phyloP scores from a whole-genome alignment of 2,329 filamentous ascomycete genomes.

The Canariomyces notabilis region DNA sequence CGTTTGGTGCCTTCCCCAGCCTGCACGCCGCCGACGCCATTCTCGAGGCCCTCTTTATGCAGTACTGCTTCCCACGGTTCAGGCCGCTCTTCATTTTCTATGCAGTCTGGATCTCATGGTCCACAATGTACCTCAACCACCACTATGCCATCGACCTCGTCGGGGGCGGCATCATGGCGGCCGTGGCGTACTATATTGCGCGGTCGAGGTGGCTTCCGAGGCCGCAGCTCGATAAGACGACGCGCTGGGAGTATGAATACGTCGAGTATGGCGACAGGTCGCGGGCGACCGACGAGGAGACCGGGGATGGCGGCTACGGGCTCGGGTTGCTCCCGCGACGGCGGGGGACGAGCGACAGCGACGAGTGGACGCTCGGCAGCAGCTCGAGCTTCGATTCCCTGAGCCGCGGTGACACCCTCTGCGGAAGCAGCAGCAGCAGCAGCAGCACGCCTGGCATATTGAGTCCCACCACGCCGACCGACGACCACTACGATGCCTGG shows the following conservation, averaged over 20 bases:
- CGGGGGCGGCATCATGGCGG: slow-evolving; percentile 72
- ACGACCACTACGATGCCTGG: slow-evolving; percentile 37
- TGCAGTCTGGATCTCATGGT: slow-evolving; percentile 94
- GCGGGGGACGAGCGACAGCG: slow-evolving; percentile 53
- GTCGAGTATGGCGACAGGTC: slow-evolving; percentile 70
- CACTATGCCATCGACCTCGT: slow-evolving; percentile 95
- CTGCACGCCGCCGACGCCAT: slow-evolving; percentile 87
- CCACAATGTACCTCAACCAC: slow-evolving; percentile 96
- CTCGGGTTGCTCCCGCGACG: slow-evolving; percentile 43
- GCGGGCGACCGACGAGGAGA: slow-evolving; percentile 40
- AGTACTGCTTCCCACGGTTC: slow-evolving; percentile 80
- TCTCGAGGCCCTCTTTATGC: slow-evolving; percentile 87
- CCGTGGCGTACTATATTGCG: slow-evolving; percentile 74
- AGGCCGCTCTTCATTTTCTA: slow-evolving; percentile 77
- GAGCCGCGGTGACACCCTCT: slow-evolving; percentile 36
- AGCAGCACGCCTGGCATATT: slow-evolving; percentile 45
- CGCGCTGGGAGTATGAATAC: slow-evolving; percentile 94
- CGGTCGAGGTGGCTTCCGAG: slow-evolving; percentile 77
- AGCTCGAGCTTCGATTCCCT: slow-evolving; percentile 62
- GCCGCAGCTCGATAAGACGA: slow-evolving; percentile 76
- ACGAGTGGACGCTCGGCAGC: slow-evolving; percentile 87
- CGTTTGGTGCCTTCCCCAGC: slow-evolving; percentile 92
- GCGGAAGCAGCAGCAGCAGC: slow-evolving; percentile 42
- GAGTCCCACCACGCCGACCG: slow-evolving; percentile 46
- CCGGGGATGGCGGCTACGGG: slow-evolving; percentile 42